phyloP scores from a whole-genome alignment of 345 rosid genomes.

The Camelina sativa region DNA sequence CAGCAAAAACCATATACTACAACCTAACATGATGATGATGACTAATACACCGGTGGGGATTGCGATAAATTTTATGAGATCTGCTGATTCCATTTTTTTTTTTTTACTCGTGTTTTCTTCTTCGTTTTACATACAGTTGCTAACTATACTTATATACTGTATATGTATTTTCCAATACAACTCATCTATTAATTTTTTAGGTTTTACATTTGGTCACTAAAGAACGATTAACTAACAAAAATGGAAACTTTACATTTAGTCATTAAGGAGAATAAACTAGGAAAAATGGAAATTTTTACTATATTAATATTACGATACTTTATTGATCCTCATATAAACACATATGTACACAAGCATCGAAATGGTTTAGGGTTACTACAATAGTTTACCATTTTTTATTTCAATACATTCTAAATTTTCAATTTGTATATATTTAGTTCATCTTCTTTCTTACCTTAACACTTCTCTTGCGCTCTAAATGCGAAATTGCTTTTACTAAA shows the following conservation, averaged over 20 bases:
- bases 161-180: neutral
- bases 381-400: neutral
- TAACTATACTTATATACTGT: no score
- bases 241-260: neutral
- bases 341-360: neutral
- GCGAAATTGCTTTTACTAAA: neutral
- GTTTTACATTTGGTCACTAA: neutral
- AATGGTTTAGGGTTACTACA: neutral
- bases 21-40: no score
- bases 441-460: no score
- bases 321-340: neutral
- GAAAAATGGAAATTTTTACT: neutral
- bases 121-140: no score
- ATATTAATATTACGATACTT: neutral
- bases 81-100: no score
- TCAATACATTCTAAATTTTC: neutral
- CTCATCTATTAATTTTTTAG: no score
- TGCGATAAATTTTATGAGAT: no score
- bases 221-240: no score
- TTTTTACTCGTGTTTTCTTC: no score
- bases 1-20: no score
- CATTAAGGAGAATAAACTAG: neutral
- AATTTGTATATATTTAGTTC: neutral
- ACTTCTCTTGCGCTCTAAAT: neutral
- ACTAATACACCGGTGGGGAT: no score